Evolutionary conservation across 768 basidiomycete genomes (phyloP), one percentile per base, ranked within the genome.

Genomic region (Phylloporus sp.): DNA sequence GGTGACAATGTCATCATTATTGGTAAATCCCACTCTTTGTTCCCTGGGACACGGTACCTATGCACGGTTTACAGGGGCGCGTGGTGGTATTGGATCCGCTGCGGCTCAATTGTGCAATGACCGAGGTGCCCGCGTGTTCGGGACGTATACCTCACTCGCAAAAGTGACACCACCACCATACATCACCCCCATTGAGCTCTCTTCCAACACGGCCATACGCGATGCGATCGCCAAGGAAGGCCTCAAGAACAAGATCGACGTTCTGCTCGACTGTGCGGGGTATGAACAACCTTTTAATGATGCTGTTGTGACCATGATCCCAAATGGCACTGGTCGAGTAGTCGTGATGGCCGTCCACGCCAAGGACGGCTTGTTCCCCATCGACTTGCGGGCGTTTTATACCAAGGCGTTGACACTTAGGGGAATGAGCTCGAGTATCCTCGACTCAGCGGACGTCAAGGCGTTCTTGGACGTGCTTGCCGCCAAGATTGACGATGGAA

Each of bases 271-370:
- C 31, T 70, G 69, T 7, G 69, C 69, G 9, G 69, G 69, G 3
- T 70, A 69, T 3, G 69, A 67, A 4, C 39, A 45, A 4, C 67
- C 69, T 10, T 61, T 70, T 49, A 70, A 72, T 32, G 69, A 72
- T 6, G 70, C 69, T 5, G 36, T 70, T 44, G 53, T 53, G 27
- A 70, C 63, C 4, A 72, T 70, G 69, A 70, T 55, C 2, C 67
- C 67, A 0, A 38, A 58, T 2, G 67, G 67, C 9, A 57, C 69
- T 6, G 70, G 70, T 0, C 67, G 70, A 9, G 70, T 62, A 6
- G 63, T 70, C 32, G 65, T 69, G 7, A 70, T 70, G 69, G 70
- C 69, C 13, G 69, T 62, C 1, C 69, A 70, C 28, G 56, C 71
- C 10, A 61, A 65, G 22, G 69, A 70, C 11, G 65, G 65, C 24